Percentiles rank a stretch among this genome's conserved stretches.
phyloP scores from a whole-genome alignment of 805 yeast species.

The Kodamaea nitidulidarum region DNA sequence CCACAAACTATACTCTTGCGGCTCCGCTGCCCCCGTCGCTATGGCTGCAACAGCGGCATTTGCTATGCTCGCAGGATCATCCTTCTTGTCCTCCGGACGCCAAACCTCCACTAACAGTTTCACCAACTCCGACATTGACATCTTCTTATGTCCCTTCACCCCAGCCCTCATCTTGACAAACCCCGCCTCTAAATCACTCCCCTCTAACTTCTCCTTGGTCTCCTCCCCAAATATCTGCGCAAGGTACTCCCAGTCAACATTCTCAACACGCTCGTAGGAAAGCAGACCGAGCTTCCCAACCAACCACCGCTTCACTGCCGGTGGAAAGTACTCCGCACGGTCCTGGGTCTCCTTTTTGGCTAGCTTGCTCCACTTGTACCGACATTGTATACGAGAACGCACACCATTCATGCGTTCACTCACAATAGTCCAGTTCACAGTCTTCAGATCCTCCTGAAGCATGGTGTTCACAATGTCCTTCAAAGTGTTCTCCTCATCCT shows the following conservation, averaged over 20 bases:
- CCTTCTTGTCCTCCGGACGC: not conserved
- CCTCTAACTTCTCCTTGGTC: slow-evolving; percentile 45
- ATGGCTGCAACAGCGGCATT: slow-evolving; percentile 39
- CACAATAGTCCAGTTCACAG: slow-evolving; percentile 87
- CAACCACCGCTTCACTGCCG: slow-evolving; percentile 36
- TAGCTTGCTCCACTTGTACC: slow-evolving; percentile 91
- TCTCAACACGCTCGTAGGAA: slow-evolving; percentile 22
- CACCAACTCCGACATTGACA: not conserved
- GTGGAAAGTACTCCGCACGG: slow-evolving; percentile 30
- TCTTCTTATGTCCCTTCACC: slow-evolving; percentile 39
- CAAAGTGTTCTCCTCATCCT: slow-evolving; percentile 63
- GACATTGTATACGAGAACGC: slow-evolving; percentile 88
- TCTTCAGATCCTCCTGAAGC: slow-evolving; percentile 19
- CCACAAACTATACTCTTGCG: slow-evolving; percentile 37
- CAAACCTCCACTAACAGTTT: too few species aligned
- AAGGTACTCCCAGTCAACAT: slow-evolving; percentile 35
- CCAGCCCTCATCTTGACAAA: slow-evolving; percentile 57
- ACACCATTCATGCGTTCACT: slow-evolving; percentile 87
- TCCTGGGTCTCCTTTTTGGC: slow-evolving; percentile 49
- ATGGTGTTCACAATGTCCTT: slow-evolving; percentile 51
- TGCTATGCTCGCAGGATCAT: slow-evolving; percentile 31
- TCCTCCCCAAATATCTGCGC: slow-evolving; percentile 27
- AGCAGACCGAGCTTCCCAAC: slow-evolving; percentile 28
- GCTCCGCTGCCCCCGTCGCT: slow-evolving; percentile 24
- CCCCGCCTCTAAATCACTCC: slow-evolving; percentile 56